A percentile compares a stretch with the other conserved stretches of the same genome.
phyloP scores from a whole-genome alignment of 305 asterid species.

The Fraxinus paxiana region DNA sequence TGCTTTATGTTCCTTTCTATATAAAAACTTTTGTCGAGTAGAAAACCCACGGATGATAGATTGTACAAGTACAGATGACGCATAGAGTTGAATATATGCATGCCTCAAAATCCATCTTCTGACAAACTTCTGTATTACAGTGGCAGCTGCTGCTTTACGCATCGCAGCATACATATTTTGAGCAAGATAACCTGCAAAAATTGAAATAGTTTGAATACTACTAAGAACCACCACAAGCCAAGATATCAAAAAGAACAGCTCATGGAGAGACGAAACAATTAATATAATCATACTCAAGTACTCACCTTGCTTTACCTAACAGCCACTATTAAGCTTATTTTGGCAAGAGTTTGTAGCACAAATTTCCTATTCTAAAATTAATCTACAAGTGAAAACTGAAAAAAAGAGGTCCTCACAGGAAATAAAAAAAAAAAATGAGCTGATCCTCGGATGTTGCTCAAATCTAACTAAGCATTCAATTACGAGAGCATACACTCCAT shows the following conservation, averaged over 20 bases:
- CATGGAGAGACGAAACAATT: background rate
- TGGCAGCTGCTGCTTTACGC: constrained; percentile 64
- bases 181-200: constrained; percentile 64
- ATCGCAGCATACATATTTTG: constrained; percentile 45
- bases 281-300: constrained; percentile 3
- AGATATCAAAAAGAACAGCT: constrained; percentile 16
- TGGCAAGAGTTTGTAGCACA: background rate
- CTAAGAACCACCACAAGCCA: constrained; percentile 3
- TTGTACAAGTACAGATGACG: constrained; percentile 61
- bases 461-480: background rate
- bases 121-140: constrained; percentile 61
- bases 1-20: constrained; percentile 63
- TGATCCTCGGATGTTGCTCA: constrained; percentile 8
- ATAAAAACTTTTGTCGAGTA: constrained; percentile 52
- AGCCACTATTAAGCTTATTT: constrained; percentile 5
- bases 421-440: background rate
- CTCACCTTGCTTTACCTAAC: constrained; percentile 13
- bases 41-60: constrained; percentile 72
- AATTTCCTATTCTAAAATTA: background rate
- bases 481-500: background rate
- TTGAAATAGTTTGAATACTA: background rate
- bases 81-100: constrained; percentile 54
- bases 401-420: background rate
- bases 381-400: background rate
- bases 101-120: constrained; percentile 57